Base-by-base conservation (phyloP, 306 rosid genomes). In the Pyrus bretschneideri region DNA sequence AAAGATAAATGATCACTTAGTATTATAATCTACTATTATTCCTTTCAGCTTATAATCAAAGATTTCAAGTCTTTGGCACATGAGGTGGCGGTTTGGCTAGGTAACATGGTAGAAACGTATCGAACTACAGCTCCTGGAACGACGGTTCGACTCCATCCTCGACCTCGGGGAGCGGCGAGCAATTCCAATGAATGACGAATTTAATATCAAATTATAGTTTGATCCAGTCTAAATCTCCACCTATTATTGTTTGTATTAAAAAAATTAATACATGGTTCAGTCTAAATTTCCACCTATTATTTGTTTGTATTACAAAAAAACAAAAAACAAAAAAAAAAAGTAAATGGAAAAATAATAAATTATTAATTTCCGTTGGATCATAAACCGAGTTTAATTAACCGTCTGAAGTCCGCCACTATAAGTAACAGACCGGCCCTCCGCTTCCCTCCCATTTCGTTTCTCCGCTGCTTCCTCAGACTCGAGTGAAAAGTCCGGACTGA, bases 251-350 rank as follows among this genome's bases (percentile, higher is more conserved):
- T 9, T 59, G 64, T 18, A 23, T n/a, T 29, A 18, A 2, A n/a
- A n/a, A 59, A 18, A n/a, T 1, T 5, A 35, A 35, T 35, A 1
- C 7, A 6, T 6, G 38, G 38, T 1, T 1, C 38, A 35, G 38
- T 38, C 0, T 38, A 38, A 38, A 38, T 55, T 9, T 55, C 27
- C 1, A 22, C 61, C 13, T 7, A 17, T 54, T 9, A 3, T n/a
- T n/a, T 54, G 2, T 13, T 9, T 59, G 33, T 19, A 11, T 22
- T 29, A 19, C 15, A 22, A 22, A 59, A 19, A n/a, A 0, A 1
- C 7, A 38, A 1, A 5, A 1, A 19, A n/a, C 0, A 1, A 38
- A 38, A 1, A 5, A 5, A 1, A 58, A 10, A 10, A 1, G 0
- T 1, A 11, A 58, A 22, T n/a, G 18, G 23, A 11, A 59, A 11